Percentiles rank a stretch among this genome's conserved stretches.
Evolutionary conservation across 305 asterid genomes (phyloP).

Genomic region (Rubia occidens): DNA sequence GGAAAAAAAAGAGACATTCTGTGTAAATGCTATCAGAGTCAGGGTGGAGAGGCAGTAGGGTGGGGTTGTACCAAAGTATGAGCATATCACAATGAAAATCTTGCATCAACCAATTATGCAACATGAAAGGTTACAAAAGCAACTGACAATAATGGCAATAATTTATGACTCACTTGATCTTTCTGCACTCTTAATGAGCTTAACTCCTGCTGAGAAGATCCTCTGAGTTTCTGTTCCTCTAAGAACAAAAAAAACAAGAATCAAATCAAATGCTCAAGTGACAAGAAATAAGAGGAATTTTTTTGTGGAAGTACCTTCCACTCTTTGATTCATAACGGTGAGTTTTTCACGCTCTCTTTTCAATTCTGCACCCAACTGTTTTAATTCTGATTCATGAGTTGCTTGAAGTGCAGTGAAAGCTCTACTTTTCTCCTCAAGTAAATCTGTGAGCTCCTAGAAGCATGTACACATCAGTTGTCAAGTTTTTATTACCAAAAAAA

Average conservation of each 20-base stretch:
- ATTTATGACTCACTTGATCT: conserved; percentile 51
- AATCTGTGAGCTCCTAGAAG: conserved; percentile 74
- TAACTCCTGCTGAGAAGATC: conserved; percentile 62
- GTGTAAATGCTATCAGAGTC: neutral
- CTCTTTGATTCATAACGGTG: conserved; percentile 37
- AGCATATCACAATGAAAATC: neutral
- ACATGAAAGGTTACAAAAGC: conserved; percentile 10
- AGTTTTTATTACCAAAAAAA: conserved; percentile 23
- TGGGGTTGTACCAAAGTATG: neutral
- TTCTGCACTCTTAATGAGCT: conserved; percentile 54
- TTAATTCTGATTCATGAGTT: conserved; percentile 54
- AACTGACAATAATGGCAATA: conserved; percentile 11
- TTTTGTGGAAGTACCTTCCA: conserved; percentile 49
- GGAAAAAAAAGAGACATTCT: neutral
- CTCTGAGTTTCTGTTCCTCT: conserved; percentile 84
- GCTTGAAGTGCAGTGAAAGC: conserved; percentile 53
- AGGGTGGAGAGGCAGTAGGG: neutral
- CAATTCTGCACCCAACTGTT: conserved; percentile 49
- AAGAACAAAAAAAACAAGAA: conserved; percentile 25
- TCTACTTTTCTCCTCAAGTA: conserved; percentile 54
- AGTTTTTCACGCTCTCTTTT: conserved; percentile 54
- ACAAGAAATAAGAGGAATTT: neutral
- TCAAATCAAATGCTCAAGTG: conserved; percentile 26
- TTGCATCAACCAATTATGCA: conserved; percentile 8
- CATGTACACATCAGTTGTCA: conserved; percentile 38